Evolutionary conservation across 2,329 filamentous ascomycete genomes (phyloP).

Genomic region (Calonectria leucothoes): DNA sequence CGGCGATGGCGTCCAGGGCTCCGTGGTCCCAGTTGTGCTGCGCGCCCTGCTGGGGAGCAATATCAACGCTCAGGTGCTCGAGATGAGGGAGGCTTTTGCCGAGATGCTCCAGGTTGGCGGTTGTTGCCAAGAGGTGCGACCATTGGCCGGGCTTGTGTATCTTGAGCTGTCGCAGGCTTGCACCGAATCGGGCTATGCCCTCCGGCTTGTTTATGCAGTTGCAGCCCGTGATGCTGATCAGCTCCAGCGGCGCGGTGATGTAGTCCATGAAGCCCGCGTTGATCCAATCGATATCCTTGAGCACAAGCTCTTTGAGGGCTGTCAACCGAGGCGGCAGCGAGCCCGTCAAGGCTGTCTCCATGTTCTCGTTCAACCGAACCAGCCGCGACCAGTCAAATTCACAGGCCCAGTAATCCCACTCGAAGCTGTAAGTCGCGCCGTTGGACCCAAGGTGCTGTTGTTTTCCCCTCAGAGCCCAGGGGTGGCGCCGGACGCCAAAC

Average conservation of each 20-base stretch:
- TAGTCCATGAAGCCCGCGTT: neutral
- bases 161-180: conserved; percentile 8
- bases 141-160: no score
- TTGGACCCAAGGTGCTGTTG: conserved; percentile 1
- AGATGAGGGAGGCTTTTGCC: conserved; percentile 13
- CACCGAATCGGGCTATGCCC: neutral
- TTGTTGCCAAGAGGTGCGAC: no score
- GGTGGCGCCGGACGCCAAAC: conserved; percentile 12
- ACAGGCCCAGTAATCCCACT: conserved; percentile 4
- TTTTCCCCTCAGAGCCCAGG: conserved; percentile 2
- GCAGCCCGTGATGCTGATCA: conserved; percentile 8
- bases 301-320: conserved; percentile 7
- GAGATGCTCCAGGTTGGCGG: conserved; percentile 10
- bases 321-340: conserved; percentile 10
- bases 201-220: neutral
- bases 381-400: conserved; percentile 23
- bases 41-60: neutral
- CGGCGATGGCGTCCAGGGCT: conserved; percentile 5
- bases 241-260: conserved; percentile 17
- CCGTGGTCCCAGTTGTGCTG: conserved; percentile 10
- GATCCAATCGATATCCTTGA: neutral
- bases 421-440: neutral
- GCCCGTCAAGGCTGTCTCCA: neutral
- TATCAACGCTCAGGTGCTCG: conserved; percentile 17
- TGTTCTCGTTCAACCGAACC: neutral